A percentile compares a stretch with the other conserved stretches of the same genome.
Evolutionary conservation across 2,329 filamentous ascomycete genomes (phyloP).

Genomic region (Cladosporium austrohemisphaericum): DNA sequence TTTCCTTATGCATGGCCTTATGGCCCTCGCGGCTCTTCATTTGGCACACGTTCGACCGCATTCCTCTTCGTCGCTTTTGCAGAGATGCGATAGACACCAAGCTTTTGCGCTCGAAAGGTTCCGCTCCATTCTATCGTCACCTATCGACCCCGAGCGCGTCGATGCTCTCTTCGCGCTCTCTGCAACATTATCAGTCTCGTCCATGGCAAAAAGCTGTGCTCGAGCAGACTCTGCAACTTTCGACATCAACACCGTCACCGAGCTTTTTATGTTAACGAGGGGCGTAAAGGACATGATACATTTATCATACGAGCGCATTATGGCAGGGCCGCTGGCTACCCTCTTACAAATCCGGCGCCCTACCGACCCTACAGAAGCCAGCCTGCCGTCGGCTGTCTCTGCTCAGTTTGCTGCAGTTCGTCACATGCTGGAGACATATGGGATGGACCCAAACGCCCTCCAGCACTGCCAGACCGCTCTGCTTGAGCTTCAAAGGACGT

Average conservation of each 20-base stretch:
- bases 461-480: background rate
- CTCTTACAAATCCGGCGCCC: background rate
- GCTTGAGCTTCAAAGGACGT: background rate
- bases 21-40: slow-evolving; percentile 26
- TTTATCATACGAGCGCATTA: slow-evolving; percentile 15
- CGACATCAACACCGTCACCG: slow-evolving; percentile 22
- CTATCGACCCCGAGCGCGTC: slow-evolving; percentile 18
- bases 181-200: slow-evolving; percentile 16
- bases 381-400: background rate
- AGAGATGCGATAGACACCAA: slow-evolving; percentile 24
- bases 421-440: background rate
- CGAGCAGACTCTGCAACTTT: slow-evolving; percentile 14
- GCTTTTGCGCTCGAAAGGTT: slow-evolving; percentile 22
- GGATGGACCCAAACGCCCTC: background rate
- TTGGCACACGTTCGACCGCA: slow-evolving; percentile 19
- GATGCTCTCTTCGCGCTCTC: slow-evolving; percentile 23
- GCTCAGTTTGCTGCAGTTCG: background rate
- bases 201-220: slow-evolving; percentile 11
- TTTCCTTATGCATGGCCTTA: slow-evolving; percentile 26
- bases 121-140: slow-evolving; percentile 19
- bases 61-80: slow-evolving; percentile 19
- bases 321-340: slow-evolving; percentile 16
- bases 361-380: background rate
- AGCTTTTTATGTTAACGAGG: slow-evolving; percentile 22
- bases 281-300: slow-evolving; percentile 18